phyloP scores from a whole-genome alignment of 2,329 filamentous ascomycete genomes.

The Cercospora citrullina region DNA sequence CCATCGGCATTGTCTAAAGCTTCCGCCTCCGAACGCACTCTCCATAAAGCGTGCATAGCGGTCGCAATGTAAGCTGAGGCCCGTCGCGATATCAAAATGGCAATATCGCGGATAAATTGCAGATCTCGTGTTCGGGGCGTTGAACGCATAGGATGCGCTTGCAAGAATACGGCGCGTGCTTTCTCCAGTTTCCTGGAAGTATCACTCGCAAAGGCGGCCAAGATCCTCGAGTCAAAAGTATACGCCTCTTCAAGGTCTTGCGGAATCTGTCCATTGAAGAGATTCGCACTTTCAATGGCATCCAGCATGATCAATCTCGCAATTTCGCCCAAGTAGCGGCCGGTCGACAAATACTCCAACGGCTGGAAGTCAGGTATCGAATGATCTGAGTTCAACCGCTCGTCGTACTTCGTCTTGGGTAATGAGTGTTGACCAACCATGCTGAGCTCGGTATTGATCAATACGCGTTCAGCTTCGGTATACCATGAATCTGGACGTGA shows the following conservation, averaged over 20 bases:
- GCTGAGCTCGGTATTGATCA: conserved; percentile 66
- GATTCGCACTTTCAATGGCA: conserved; percentile 55
- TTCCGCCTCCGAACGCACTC: conserved; percentile 52
- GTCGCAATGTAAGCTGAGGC: conserved; percentile 64
- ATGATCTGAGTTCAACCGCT: conserved; percentile 58
- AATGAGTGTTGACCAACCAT: conserved; percentile 64
- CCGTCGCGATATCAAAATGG: conserved; percentile 57
- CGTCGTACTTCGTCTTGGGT: conserved; percentile 62
- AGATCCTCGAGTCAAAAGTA: conserved; percentile 59
- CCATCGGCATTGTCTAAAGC: conserved; percentile 41
- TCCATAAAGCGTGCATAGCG: conserved; percentile 63
- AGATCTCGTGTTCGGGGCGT: conserved; percentile 43
- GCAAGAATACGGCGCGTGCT: conserved; percentile 51
- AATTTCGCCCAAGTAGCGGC: conserved; percentile 64
- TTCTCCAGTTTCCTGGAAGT: conserved; percentile 41
- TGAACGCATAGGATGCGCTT: conserved; percentile 51
- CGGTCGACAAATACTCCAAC: conserved; percentile 64
- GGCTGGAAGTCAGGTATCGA: conserved; percentile 63
- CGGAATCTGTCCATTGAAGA: conserved; percentile 60
- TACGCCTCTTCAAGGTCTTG: conserved; percentile 57
- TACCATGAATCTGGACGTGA: conserved; percentile 56
- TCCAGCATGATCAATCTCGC: conserved; percentile 62
- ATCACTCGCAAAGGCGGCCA: conserved; percentile 59
- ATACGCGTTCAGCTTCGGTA: conserved; percentile 58
- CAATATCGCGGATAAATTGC: conserved; percentile 56